phyloP scores from a whole-genome alignment of 495 filamentous ascomycete genomes.

The Penicillium riverlandense region DNA sequence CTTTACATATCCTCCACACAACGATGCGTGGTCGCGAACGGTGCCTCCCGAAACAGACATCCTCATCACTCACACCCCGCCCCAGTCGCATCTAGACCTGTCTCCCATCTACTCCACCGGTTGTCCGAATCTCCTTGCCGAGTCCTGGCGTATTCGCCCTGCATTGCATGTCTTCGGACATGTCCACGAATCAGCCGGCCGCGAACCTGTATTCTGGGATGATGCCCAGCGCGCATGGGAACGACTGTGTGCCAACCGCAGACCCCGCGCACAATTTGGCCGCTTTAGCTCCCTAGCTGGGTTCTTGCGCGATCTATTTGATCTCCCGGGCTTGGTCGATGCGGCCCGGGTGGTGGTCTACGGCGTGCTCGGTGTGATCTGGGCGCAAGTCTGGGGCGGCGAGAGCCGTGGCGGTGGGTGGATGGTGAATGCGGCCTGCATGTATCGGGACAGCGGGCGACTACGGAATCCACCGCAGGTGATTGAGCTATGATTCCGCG shows the following conservation, averaged over 20 bases:
- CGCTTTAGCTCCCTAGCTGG: conserved; percentile 29
- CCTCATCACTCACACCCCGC: conserved; percentile 73
- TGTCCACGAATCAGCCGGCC: conserved; percentile 60
- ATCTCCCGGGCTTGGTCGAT: conserved; percentile 54
- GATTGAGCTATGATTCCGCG: conserved; percentile 30
- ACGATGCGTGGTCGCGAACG: conserved; percentile 57
- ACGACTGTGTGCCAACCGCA: conserved; percentile 38
- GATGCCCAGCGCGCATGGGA: conserved; percentile 68
- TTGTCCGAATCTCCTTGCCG: conserved; percentile 65
- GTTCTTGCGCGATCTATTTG: conserved; percentile 45
- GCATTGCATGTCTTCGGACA: conserved; percentile 85
- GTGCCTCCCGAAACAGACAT: conserved; percentile 74
- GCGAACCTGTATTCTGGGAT: conserved; percentile 70
- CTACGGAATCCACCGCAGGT: conserved; percentile 58
- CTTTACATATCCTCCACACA: conserved; percentile 54
- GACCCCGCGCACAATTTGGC: conserved; percentile 16
- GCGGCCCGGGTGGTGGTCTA: conserved; percentile 50
- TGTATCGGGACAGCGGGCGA: conserved; percentile 58
- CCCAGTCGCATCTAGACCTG: conserved; percentile 68
- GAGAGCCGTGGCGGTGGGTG: conserved; percentile 45
- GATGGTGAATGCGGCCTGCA: conserved; percentile 74
- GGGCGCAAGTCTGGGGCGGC: conserved; percentile 64
- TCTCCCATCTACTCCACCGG: conserved; percentile 52
- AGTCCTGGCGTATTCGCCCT: conserved; percentile 74
- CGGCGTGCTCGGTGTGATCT: conserved; percentile 58